Base-by-base conservation (phyloP, 2,329 filamentous ascomycete species). In the Trichophyton schoenleinii region DNA sequence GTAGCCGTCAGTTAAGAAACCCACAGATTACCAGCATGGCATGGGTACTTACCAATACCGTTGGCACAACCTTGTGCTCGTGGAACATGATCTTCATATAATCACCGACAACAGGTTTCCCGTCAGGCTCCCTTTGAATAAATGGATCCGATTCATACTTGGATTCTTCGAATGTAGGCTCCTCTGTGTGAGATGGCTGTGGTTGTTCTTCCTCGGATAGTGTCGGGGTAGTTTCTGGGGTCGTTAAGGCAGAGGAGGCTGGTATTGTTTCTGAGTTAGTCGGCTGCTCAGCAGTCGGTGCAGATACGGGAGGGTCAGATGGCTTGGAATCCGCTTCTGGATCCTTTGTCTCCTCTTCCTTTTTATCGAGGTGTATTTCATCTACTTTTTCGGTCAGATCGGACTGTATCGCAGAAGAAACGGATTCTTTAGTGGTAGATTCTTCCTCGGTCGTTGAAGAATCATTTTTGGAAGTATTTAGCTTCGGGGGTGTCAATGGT, bases 61-160 rank as follows among this genome's bases (percentile, higher is more conserved):
- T 96, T 31, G 94, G 94, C 60, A 99, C 91, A 65, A 99, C 94
- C 66, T 86, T 84, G 74, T 97, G 85, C 73, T 96, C 87, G 25
- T 97, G 91, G 76, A 99, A 97, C 75, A 92, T 91, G 74, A 94
- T 91, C 77, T 99, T 99, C 63, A 99, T 79, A 68, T 87, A 88
- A 73, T 99, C 94, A 59, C 94, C 94, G 9, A 99, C 94, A 22
- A 99, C 91, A 2, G 91, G 88, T 36, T 82, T 80, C 5, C 84
- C 83, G 66, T 86, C 81, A 31, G 78, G 71, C 65, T 86, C 84
- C 15, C 80, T 76, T 64, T 86, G 83, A 62, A 83, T 81, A 25
- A 78, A 76, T 6, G 55, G 55, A 28, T 58, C 55, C 8, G 22
- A 15, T 6, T 55, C 52, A 36, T 55, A 36, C 15, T 55, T 55